A percentile compares a stretch with the other conserved stretches of the same genome.
Evolutionary conservation across 2,329 filamentous ascomycete species (phyloP).

Genomic region (Penicillium italicum): DNA sequence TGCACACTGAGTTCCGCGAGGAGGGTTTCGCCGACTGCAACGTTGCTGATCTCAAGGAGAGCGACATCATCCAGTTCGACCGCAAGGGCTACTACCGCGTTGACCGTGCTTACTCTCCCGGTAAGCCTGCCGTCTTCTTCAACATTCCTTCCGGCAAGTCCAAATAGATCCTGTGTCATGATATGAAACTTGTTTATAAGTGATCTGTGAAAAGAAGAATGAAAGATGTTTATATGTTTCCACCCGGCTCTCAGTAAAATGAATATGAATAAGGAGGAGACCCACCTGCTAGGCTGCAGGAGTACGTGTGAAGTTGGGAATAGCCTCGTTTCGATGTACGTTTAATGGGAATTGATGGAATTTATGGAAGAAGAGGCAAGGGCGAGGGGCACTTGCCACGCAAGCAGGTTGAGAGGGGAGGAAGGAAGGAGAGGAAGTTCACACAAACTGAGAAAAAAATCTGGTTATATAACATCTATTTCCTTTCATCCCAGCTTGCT

Average conservation of each 20-base stretch:
- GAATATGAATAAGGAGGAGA: neutral
- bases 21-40: slow-evolving; percentile 78
- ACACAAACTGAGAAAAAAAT: neutral
- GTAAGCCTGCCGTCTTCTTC: slow-evolving; percentile 62
- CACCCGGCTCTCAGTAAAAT: neutral
- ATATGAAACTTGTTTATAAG: slow-evolving; percentile 7
- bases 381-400: neutral
- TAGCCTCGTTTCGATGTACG: neutral
- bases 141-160: slow-evolving; percentile 65
- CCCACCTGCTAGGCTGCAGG: neutral
- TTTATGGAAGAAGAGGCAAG: neutral
- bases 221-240: neutral
- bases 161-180: slow-evolving; percentile 27
- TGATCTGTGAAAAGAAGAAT: neutral
- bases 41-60: slow-evolving; percentile 71
- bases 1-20: slow-evolving; percentile 69
- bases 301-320: neutral
- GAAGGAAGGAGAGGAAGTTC: neutral
- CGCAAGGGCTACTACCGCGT: slow-evolving; percentile 88
- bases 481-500: neutral
- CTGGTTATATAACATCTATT: neutral
- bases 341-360: neutral
- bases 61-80: slow-evolving; percentile 94
- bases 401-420: neutral
- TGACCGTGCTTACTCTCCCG: slow-evolving; percentile 61